A percentile compares a stretch with the other conserved stretches of the same genome.
phyloP scores from a whole-genome alignment of 768 basidiomycete genomes.

The Russula dissimulans region DNA sequence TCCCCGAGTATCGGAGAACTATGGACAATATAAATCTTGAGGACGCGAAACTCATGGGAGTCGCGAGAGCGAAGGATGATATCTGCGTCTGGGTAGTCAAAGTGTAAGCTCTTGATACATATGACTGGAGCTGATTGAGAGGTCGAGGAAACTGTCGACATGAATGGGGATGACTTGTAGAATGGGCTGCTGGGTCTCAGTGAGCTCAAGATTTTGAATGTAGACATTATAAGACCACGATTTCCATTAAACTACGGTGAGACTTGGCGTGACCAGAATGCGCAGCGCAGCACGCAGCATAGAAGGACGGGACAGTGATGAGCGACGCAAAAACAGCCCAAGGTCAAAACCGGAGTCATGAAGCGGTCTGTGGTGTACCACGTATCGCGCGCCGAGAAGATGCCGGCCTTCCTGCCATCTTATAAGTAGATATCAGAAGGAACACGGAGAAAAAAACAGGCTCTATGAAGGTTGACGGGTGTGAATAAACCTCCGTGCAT shows the following conservation, averaged over 20 bases:
- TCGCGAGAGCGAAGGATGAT: slow-evolving; percentile 37
- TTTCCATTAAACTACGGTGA: too few relatives aligned
- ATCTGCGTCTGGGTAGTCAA: slow-evolving; percentile 37
- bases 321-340: slow-evolving; percentile 51
- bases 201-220: too few relatives aligned
- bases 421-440: slow-evolving; percentile 39
- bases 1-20: slow-evolving; percentile 33
- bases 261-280: too few relatives aligned
- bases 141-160: background rate
- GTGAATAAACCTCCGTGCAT: slow-evolving; percentile 46
- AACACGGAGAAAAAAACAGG: slow-evolving; percentile 43
- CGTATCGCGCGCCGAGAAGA: background rate
- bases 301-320: slow-evolving; percentile 26
- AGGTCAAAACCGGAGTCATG: slow-evolving; percentile 63
- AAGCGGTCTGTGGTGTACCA: slow-evolving; percentile 41
- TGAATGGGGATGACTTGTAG: background rate
- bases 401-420: background rate
- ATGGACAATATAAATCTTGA: slow-evolving; percentile 34
- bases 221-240: too few relatives aligned
- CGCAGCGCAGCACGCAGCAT: too few relatives aligned
- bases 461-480: too few relatives aligned
- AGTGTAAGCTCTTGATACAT: slow-evolving; percentile 19
- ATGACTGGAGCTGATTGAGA: background rate
- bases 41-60: slow-evolving; percentile 32
- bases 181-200: too few relatives aligned